These are phyloP conservation scores for Tilletia indica DNA, from an alignment of 1,284 basidiomycete species.

Conservation along the genomic window DNA sequence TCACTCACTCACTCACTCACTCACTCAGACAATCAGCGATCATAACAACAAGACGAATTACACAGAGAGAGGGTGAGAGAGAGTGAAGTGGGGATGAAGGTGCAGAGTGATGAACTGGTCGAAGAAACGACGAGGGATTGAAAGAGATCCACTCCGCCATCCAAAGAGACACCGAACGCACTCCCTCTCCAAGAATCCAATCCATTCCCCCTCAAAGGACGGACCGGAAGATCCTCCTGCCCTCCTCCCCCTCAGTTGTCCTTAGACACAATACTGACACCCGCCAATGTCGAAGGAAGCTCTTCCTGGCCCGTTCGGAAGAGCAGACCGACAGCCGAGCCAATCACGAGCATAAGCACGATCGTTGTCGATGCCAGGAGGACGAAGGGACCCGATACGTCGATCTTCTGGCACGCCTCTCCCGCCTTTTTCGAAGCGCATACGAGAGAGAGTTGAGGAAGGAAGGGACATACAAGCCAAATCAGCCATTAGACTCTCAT, in stretches of 20 bases:
- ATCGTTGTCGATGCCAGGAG: constrained; percentile 38
- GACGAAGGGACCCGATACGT: constrained; percentile 40
- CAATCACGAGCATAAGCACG: constrained; percentile 27
- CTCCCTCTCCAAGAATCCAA: too few species aligned
- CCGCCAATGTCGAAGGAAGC: constrained; percentile 45
- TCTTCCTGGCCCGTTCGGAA: constrained; percentile 34
- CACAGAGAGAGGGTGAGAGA: too few species aligned
- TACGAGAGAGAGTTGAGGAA: not conserved
- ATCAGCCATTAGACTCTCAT: not conserved
- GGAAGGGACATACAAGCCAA: not conserved
- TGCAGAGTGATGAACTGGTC: too few species aligned
- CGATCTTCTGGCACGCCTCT: constrained; percentile 51
- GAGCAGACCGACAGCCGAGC: constrained; percentile 34
- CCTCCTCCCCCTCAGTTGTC: not conserved
- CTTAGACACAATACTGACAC: constrained; percentile 28
- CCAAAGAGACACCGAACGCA: too few species aligned
- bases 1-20: too few species aligned
- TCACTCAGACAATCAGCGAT: too few species aligned
- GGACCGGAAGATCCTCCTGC: too few species aligned
- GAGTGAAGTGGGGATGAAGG: too few species aligned
- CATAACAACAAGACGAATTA: too few species aligned
- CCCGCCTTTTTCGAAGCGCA: constrained; percentile 27
- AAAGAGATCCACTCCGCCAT: too few species aligned
- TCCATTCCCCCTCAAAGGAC: too few species aligned
- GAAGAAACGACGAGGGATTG: too few species aligned